Evolutionary conservation across 202 grass and related monocot genomes (phyloP), one percentile per base, ranked within the genome.

Genomic region (Brachypodium distachyon): DNA sequence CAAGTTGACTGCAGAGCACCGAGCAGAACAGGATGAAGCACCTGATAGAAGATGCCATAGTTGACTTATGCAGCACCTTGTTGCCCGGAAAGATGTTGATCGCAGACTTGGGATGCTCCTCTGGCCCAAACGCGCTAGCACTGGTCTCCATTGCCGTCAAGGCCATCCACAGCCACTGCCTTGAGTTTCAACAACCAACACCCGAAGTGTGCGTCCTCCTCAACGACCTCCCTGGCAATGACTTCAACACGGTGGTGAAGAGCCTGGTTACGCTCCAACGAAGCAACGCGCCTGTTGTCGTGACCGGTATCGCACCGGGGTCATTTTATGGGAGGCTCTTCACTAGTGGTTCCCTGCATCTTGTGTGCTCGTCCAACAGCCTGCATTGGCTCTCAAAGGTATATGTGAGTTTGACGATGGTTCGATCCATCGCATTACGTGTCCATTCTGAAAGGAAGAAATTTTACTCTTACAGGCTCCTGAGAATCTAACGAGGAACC

Each of bases 301-400:
- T 82, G 6, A 4, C 41, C 14, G 42, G 57, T 38, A 17, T 54
- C 25, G 69, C 55, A 25, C 79, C 69, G 3, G 34, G 79, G 17
- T 82, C 78, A n/a, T 81, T 39, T 12, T 27, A 81, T 12, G 41
- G 16, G 40, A 59, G 66, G 53, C 42, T 81, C 16, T 81, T 81
- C 7, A 25, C 40, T 1, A 29, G 18, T 8, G 25, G 57, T 0
- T 19, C 37, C 38, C 13, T 51, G 10, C 41, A 82, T 49, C 71
- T 82, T 19, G 11, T 42, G 2, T 74, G 61, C 57, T 74, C 79
- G 3, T 51, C 56, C 9, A 3, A 1, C 33, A 73, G 43, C 56
- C 23, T 81, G 29, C 79, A 80, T 26, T 80, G 77, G 77, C 77
- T 71, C n/a, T 71, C 77, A 11, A 33, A 71, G 66, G 77, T 71